Conservation (phyloP, 202 grass and related monocot species). For the Panicum virgatum region DNA sequence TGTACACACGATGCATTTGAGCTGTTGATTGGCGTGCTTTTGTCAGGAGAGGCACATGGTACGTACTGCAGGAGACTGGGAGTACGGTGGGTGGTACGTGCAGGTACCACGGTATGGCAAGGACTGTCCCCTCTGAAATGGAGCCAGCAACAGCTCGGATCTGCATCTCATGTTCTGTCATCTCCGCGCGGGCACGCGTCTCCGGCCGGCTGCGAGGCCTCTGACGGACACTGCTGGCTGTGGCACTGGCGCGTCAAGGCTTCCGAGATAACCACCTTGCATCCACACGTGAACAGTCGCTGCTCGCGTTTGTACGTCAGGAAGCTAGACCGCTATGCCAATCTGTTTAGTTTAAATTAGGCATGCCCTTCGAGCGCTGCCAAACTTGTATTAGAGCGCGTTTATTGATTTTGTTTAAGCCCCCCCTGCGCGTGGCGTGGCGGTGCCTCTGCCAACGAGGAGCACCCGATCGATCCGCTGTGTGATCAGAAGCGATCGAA, state of each 20-base stretch:
- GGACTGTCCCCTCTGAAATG: too few species aligned
- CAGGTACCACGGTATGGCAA: constrained; percentile 24
- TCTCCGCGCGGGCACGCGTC: not conserved
- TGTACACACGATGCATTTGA: not conserved
- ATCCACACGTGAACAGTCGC: constrained; percentile 31
- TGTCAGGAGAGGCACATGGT: not conserved
- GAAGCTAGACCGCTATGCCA: not conserved
- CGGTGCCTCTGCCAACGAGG: not conserved
- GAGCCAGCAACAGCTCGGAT: not conserved
- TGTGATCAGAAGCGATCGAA: too few species aligned
- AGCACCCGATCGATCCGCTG: not conserved
- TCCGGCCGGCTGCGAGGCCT: not conserved
- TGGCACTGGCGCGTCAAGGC: not conserved
- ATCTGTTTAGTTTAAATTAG: not conserved
- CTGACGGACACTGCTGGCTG: not conserved
- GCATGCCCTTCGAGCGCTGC: not conserved
- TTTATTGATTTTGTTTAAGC: not conserved
- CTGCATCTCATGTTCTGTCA: constrained; percentile 18
- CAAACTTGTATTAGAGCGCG: not conserved
- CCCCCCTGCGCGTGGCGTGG: not conserved
- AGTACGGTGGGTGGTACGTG: constrained; percentile 38
- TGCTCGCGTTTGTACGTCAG: too few species aligned
- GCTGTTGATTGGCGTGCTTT: not conserved
- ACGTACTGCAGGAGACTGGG: not conserved
- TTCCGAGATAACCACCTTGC: not conserved